Evolutionary conservation across 2,329 filamentous ascomycete genomes (phyloP).

Genomic region (Westerdykella sp.): DNA sequence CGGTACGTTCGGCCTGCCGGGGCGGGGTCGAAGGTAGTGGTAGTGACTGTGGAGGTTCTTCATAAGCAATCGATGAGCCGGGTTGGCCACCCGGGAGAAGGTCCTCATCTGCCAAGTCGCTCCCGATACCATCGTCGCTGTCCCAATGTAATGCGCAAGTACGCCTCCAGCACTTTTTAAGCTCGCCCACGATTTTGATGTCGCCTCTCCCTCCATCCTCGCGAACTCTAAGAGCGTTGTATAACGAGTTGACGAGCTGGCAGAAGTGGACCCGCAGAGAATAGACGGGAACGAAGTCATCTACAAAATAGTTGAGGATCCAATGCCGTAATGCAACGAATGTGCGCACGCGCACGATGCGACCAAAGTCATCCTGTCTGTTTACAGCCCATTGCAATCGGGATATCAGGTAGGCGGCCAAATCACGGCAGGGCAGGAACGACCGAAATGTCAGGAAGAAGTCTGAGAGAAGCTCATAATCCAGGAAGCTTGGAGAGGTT

Average conservation of each 20-base stretch:
- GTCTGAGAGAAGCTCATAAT: conserved; percentile 94
- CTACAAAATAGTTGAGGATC: conserved; percentile 95
- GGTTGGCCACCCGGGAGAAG: conserved; percentile 71
- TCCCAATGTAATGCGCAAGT: conserved; percentile 91
- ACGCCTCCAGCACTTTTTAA: conserved; percentile 96
- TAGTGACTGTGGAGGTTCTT: conserved; percentile 13
- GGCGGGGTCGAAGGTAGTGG: conserved; percentile 20
- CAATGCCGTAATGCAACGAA: conserved; percentile 95
- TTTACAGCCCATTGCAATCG: conserved; percentile 81
- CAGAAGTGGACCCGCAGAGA: conserved; percentile 73
- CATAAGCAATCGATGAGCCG: conserved; percentile 30
- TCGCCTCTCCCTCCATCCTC: conserved; percentile 53
- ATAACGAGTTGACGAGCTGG: conserved; percentile 64
- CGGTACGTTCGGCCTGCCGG: conserved; percentile 17
- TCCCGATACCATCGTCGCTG: conserved; percentile 56
- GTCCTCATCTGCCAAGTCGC: conserved; percentile 56
- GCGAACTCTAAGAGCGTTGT: conserved; percentile 47
- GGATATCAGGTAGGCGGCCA: conserved; percentile 78
- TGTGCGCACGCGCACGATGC: conserved; percentile 89
- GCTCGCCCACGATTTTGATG: conserved; percentile 82
- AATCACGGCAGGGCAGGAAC: conserved; percentile 69
- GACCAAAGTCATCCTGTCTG: conserved; percentile 73
- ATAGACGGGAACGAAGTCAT: conserved; percentile 80
- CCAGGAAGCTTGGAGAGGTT: conserved; percentile 88
- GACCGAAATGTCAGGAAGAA: conserved; percentile 94